Percentiles rank a stretch among this genome's conserved stretches.
These are phyloP conservation scores for Cercophora scortea DNA, from an alignment of 495 filamentous ascomycete genomes.

Conservation along the genomic window DNA sequence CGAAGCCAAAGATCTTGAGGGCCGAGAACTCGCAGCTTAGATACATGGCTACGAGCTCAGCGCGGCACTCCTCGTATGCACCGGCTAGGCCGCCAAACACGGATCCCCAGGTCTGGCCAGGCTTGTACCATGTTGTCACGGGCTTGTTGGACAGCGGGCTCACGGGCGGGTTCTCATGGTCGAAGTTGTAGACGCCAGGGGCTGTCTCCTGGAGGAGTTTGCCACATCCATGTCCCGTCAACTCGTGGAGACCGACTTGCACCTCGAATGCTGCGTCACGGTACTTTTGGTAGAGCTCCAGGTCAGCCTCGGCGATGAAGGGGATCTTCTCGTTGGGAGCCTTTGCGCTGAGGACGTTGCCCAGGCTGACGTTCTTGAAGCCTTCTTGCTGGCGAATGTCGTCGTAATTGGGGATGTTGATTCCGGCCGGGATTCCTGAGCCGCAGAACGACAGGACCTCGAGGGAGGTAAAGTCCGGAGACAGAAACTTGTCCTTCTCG, in stretches of 20 bases:
- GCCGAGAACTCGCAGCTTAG: constrained; percentile 83
- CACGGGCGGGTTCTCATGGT: constrained; percentile 67
- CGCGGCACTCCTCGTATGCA: constrained; percentile 68
- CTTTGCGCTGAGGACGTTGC: constrained; percentile 86
- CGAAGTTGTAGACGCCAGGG: constrained; percentile 79
- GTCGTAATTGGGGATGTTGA: constrained; percentile 81
- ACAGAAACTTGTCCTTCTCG: constrained; percentile 90
- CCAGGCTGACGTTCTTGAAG: constrained; percentile 93
- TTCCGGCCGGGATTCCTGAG: constrained; percentile 77
- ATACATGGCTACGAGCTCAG: constrained; percentile 88
- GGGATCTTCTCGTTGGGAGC: constrained; percentile 82
- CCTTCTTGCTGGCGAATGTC: constrained; percentile 86
- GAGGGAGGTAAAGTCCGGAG: constrained; percentile 86
- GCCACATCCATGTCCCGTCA: constrained; percentile 83
- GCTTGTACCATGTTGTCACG: constrained; percentile 81
- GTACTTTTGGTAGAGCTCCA: constrained; percentile 68
- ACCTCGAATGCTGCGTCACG: constrained; percentile 87
- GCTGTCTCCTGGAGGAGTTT: constrained; percentile 89
- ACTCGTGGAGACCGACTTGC: constrained; percentile 90
- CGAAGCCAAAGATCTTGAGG: constrained; percentile 86
- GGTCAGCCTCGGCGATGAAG: constrained; percentile 69
- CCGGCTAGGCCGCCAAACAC: constrained; percentile 82
- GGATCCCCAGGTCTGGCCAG: constrained; percentile 87
- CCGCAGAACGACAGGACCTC: constrained; percentile 57
- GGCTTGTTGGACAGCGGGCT: constrained; percentile 72